These are phyloP conservation scores for Cerioporus squamosus DNA, from an alignment of 1,284 basidiomycete species.

Conservation along the genomic window DNA sequence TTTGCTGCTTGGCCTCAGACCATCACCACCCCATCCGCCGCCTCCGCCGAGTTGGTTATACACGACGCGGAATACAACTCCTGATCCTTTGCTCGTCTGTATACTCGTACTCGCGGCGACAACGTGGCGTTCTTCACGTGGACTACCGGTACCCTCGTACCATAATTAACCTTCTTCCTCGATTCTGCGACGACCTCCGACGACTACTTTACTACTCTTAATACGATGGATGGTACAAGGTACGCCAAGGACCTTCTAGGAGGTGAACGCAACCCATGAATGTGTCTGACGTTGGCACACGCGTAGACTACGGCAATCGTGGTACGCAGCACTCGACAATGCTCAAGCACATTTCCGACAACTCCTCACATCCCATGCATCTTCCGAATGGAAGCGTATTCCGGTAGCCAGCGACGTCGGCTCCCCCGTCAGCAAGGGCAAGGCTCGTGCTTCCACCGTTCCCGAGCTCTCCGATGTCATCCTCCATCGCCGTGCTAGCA, in stretches of 20 bases:
- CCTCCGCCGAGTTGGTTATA: neutral
- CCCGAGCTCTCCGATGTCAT: conserved; percentile 71
- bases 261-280: too few relatives aligned
- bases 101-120: conserved; percentile 8
- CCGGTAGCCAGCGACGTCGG: conserved; percentile 47
- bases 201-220: conserved; percentile 9
- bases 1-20: neutral
- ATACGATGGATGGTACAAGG: conserved; percentile 45
- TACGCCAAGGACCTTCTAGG: conserved; percentile 18
- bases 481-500: conserved; percentile 67
- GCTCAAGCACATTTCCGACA: conserved; percentile 75
- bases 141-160: conserved; percentile 16
- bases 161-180: conserved; percentile 6
- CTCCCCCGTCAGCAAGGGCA: conserved; percentile 59
- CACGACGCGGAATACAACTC: neutral
- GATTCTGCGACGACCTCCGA: conserved; percentile 9
- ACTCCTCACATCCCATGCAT: conserved; percentile 64
- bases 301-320: conserved; percentile 70
- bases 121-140: conserved; percentile 21
- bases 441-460: conserved; percentile 49
- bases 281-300: neutral
- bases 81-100: neutral
- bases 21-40: neutral
- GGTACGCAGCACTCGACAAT: conserved; percentile 70
- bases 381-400: conserved; percentile 74